phyloP scores from a whole-genome alignment of 192 early-diverging fungal genomes.

The Physocladia obscura region DNA sequence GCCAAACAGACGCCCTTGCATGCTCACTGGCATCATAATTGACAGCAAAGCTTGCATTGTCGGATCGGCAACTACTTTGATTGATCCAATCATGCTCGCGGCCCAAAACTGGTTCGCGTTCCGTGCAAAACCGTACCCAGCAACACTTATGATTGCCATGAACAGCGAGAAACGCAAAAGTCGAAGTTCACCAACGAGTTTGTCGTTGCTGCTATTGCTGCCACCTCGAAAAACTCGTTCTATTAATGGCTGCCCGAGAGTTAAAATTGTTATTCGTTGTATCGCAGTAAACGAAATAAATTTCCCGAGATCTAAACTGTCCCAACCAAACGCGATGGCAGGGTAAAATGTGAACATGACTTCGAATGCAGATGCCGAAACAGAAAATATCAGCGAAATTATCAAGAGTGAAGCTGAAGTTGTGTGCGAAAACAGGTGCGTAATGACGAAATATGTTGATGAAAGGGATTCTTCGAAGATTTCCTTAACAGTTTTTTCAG shows the following conservation, averaged over 20 bases:
- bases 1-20: constrained; percentile 11
- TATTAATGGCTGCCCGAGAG: too few relatives aligned
- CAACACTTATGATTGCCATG: constrained; percentile 7
- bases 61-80: background rate
- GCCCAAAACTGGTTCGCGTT: background rate
- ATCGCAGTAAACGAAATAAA: too few relatives aligned
- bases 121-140: background rate
- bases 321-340: constrained; percentile 8
- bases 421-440: background rate
- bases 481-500: background rate
- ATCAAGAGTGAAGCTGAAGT: background rate
- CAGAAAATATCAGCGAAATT: background rate
- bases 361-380: background rate
- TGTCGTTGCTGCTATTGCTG: too few relatives aligned
- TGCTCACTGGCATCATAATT: background rate
- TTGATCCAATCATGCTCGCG: background rate
- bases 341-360: constrained; percentile 17
- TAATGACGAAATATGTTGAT: background rate
- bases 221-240: too few relatives aligned
- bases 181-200: too few relatives aligned
- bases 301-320: background rate
- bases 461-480: background rate
- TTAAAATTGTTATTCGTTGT: too few relatives aligned
- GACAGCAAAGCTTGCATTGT: background rate
- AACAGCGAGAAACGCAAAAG: constrained; percentile 1